Conservation (phyloP, 306 rosid genomes). For the Ormosia semicastrata region DNA sequence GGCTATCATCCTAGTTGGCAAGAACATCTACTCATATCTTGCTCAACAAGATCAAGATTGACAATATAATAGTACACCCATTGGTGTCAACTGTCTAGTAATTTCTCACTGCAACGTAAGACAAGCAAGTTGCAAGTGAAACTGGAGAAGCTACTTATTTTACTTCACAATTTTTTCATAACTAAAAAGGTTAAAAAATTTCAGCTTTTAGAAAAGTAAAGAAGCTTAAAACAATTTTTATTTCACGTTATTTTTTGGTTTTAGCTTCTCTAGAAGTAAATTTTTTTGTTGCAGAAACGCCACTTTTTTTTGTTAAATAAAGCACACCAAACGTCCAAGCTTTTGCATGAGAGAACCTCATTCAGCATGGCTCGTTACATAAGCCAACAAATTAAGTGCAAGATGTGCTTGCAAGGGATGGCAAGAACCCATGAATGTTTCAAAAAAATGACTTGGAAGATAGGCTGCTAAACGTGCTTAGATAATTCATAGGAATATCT, state of each 20-base stretch:
- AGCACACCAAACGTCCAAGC: background rate
- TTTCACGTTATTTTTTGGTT: background rate
- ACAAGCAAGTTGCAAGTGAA: conserved; percentile 10
- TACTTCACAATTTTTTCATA: background rate
- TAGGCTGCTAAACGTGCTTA: background rate
- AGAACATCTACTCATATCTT: conserved; percentile 9
- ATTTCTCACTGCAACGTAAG: background rate
- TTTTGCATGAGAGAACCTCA: background rate
- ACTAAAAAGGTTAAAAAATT: background rate
- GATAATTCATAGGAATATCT: background rate
- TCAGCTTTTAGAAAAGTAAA: background rate
- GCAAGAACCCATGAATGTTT: background rate
- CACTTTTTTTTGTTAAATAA: background rate
- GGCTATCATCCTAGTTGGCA: conserved; percentile 44
- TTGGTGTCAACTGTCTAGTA: background rate
- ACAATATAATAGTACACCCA: background rate
- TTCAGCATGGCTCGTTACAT: background rate
- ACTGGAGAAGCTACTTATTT: conserved; percentile 1
- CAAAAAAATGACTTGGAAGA: background rate
- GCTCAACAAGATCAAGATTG: background rate
- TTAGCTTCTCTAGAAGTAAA: background rate
- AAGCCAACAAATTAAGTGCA: background rate
- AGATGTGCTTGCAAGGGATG: background rate
- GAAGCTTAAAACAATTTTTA: background rate
- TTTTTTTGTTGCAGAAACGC: background rate